Base-by-base conservation (phyloP, 768 basidiomycete species). In the Neoboletus magnificus region DNA sequence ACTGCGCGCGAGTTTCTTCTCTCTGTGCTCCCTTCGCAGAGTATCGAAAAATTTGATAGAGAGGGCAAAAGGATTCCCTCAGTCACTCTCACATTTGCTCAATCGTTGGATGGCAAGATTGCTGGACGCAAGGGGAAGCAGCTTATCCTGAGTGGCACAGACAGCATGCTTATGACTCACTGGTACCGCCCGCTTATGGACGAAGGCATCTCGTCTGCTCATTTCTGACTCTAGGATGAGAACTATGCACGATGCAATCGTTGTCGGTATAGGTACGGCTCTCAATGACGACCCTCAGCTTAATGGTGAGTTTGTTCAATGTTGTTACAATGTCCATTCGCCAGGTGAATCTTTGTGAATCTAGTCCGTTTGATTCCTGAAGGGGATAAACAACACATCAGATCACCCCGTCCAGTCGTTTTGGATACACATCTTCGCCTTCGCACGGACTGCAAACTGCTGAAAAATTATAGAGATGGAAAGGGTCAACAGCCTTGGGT, bases 101-200 rank as follows among this genome's bases (percentile, higher is more conserved):
- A 93, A 66, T 92, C 91, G 3, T 72, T 91, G 50, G 90, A 99
- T 72, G 91, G 84, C 27, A 84, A 93, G 71, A 97, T 98, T 52
- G 92, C 93, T 0, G 93, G 90, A 2, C 72, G 72, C 6, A 75
- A 77, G 9, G 86, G 92, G 12, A 76, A 73, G 52, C 93, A 94
- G 73, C 81, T 99, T 35, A 79, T 81, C 30, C 76, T 99, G 37
- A 94, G 92, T 61, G 91, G 96, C 8, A 73, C 77, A 44, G 90
- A 97, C 64, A 93, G 89, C 70, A 87, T 95, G 86, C 60, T 82
- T 40, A 92, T 99, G 88, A 98, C 96, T 12, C 96, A 98, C 71
- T 90, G 91, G 94, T 93, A 64, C 58, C 61, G 11, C 25, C 18
- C 39, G 11, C 54, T 22, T 32, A 23, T 36, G 44, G 20, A 37